Base-by-base conservation (phyloP, 768 basidiomycete genomes). In the Boletus rubropictus region DNA sequence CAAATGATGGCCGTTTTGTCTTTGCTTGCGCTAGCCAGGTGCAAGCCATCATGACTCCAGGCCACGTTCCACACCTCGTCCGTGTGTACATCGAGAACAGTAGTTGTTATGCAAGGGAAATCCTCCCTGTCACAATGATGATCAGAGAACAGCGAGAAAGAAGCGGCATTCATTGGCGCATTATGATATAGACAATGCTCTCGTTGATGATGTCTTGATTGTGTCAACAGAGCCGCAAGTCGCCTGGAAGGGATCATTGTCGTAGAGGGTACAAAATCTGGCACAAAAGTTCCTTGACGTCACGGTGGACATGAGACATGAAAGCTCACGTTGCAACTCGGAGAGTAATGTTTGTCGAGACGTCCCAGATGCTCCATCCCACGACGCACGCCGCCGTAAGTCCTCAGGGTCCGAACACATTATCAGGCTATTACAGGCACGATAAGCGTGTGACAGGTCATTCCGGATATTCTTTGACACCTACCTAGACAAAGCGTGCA, bases 61-160 rank as follows among this genome's bases (percentile, higher is more conserved):
- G 86, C 86, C 49, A 98, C 67, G 61, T 87, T 83, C 94, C 95
- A 98, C 35, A 99, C 93, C 64, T 99, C 92, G 61, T 98, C 90
- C 10, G 74, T 77, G 66, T 97, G 95, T 25, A 84, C 89, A 37
- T 83, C 79, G 49, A 97, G 71, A 42, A 93, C 84, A 21, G 86
- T 84, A 3, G 90, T 93, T 11, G 89, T 93, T 21, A 85, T 72
- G 37, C 80, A 78, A 7, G 96, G 96, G 69, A 99, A 98, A 33
- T 78, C 78, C 22, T 79, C 77, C 59, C 84, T 78, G 51, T 82
- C 79, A 69, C 94, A 96, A 43, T 78, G 70, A 61, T 95, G 91
- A 64, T 99, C 93, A 39, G 77, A 75, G 60, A 91, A 90, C 40
- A 99, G 69, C n/a, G 92, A 90, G 62, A 86, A 84, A 27, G 81